phyloP scores from a whole-genome alignment of 306 rosid species.

The Cucurbita maxima region DNA sequence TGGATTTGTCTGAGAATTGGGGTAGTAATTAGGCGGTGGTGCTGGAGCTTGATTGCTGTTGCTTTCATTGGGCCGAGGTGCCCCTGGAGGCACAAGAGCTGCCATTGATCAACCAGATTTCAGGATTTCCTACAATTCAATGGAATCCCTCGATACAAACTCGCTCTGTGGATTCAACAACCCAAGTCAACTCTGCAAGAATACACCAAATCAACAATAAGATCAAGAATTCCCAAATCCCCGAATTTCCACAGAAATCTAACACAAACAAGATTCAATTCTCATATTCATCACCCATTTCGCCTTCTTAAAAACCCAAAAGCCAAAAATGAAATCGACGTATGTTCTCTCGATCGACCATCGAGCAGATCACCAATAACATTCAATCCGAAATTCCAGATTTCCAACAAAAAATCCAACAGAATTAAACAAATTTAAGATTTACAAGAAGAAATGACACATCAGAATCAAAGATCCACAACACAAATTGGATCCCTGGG shows the following conservation, averaged over 20 bases:
- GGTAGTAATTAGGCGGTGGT: constrained; percentile 51
- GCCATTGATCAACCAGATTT: constrained; percentile 48
- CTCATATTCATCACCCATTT: neutral
- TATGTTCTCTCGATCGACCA: neutral
- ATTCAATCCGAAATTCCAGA: neutral
- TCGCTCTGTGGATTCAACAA: constrained; percentile 10
- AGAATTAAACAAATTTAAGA: neutral
- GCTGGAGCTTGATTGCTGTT: constrained; percentile 17
- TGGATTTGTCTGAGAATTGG: constrained; percentile 32
- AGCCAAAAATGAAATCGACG: neutral
- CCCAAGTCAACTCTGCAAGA: constrained; percentile 18
- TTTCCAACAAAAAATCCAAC: neutral
- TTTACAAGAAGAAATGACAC: neutral
- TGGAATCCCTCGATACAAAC: neutral
- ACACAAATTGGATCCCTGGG: neutral
- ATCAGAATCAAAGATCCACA: neutral
- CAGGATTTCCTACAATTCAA: constrained; percentile 13
- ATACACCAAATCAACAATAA: neutral
- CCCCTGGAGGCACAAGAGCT: constrained; percentile 93
- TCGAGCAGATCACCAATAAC: neutral
- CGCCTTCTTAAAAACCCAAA: neutral
- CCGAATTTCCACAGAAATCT: neutral
- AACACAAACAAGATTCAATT: neutral
- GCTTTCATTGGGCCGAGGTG: constrained; percentile 55
- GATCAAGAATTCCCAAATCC: neutral